Evolutionary conservation across 441 rosid genomes (phyloP), one percentile per base, ranked within the genome.

Genomic region (Biscutella laevigata): DNA sequence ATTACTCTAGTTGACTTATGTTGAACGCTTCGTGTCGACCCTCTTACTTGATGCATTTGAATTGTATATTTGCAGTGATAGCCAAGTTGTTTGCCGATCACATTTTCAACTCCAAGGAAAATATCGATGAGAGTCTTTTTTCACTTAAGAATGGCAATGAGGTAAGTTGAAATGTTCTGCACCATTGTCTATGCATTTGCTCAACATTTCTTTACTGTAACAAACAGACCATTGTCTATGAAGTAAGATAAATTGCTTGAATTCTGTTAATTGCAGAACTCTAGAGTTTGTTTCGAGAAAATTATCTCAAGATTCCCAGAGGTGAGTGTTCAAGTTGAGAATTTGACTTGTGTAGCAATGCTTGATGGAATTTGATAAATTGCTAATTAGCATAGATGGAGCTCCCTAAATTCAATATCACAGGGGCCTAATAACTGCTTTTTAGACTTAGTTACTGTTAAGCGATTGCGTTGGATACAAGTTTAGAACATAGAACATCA

Each of bases 71-170:
- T 71, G 56, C 34, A 88, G 98, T 67, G 45, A 43, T 80, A 28
- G 74, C 71, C 65, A 77, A 76, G 73, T 48, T 64, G 64, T 72
- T 87, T 29, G 70, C 69, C 12, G 84, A 77, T 43, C 64, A 62
- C 62, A 67, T 85, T 74, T 64, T 62, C 40, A 78, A 63, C 36
- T 51, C 79, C 29, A 88, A 84, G 77, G 98, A 91, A 75, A 85
- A 88, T 53, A 38, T 81, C 7, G 69, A 74, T 38, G 80, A 58
- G 27, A 79, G 69, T 67, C 72, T 77, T 68, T 28, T 42, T 55
- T 66, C 79, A 42, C 65, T 77, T 28, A 58, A 19, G 9, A 53
- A 52, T 24, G 71, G 80, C 36, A 74, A 71, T 55, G 61, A 11
- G 85, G 95, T 85, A 77, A 70, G 47, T 35, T 58, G 15, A 46